Evolutionary conservation across 495 filamentous ascomycete species (phyloP).

Genomic region (Friedmanniomyces simplex): DNA sequence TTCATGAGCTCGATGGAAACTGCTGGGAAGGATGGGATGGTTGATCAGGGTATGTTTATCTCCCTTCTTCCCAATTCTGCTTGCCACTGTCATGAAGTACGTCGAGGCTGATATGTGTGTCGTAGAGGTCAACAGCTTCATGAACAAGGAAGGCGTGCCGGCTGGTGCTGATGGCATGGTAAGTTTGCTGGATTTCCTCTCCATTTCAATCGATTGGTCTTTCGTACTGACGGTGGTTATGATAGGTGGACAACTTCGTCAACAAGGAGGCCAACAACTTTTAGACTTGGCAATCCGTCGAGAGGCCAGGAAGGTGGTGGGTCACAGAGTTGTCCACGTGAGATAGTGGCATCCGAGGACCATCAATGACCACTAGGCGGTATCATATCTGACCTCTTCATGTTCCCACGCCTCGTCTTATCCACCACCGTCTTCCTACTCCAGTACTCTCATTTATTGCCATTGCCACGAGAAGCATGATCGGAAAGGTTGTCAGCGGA

Average conservation of each 20-base stretch:
- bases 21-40: constrained; percentile 1
- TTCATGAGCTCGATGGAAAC: neutral
- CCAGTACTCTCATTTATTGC: too few species aligned
- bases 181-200: neutral
- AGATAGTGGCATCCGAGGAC: too few species aligned
- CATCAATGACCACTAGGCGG: too few species aligned
- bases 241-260: neutral
- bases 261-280: constrained; percentile 8
- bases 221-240: too few species aligned
- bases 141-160: constrained; percentile 10
- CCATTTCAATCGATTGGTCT: too few species aligned
- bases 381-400: too few species aligned
- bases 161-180: neutral
- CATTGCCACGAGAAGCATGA: too few species aligned
- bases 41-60: neutral
- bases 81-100: too few species aligned
- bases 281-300: neutral
- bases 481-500: too few species aligned
- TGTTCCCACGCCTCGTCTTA: too few species aligned
- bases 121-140: constrained; percentile 8
- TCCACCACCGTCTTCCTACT: too few species aligned
- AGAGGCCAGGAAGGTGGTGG: neutral
- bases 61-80: too few species aligned
- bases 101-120: neutral
- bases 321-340: neutral